A percentile compares a stretch with the other conserved stretches of the same genome.
Conservation (phyloP, 345 rosid species). For the Salix brachista region DNA sequence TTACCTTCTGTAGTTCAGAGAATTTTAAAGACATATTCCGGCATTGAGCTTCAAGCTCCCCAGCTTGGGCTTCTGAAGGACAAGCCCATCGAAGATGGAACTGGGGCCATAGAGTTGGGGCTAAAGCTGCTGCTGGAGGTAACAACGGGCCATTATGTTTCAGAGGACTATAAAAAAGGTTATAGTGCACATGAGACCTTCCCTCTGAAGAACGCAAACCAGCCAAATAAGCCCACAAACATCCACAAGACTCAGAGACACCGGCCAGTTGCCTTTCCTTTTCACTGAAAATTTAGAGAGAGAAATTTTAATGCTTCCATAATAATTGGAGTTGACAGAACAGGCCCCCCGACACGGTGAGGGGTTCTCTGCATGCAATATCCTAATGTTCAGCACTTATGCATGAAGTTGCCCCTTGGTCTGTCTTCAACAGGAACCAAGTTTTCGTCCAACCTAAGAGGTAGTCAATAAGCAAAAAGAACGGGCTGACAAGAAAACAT, state of each 20-base stretch:
- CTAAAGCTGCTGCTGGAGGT: slow-evolving; percentile 97
- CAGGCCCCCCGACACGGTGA: background rate
- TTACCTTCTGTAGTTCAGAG: slow-evolving; percentile 73
- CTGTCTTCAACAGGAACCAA: background rate
- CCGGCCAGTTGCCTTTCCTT: slow-evolving; percentile 75
- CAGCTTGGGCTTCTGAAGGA: slow-evolving; percentile 69
- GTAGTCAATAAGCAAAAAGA: background rate
- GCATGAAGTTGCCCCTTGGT: background rate
- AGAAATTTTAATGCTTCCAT: background rate
- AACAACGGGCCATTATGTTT: slow-evolving; percentile 54
- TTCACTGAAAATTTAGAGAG: slow-evolving; percentile 54
- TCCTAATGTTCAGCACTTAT: background rate
- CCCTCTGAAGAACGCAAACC: slow-evolving; percentile 61
- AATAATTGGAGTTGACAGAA: background rate
- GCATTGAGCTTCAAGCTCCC: slow-evolving; percentile 67
- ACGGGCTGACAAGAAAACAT: background rate
- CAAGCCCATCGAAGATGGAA: slow-evolving; percentile 99
- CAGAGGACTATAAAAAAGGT: slow-evolving; percentile 66
- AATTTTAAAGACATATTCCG: slow-evolving; percentile 55
- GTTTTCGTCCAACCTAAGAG: background rate
- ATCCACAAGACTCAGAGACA: slow-evolving; percentile 67
- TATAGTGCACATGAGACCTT: slow-evolving; percentile 68
- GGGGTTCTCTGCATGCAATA: background rate
- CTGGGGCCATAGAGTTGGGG: slow-evolving; percentile 95
- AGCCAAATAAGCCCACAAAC: slow-evolving; percentile 82